These are phyloP conservation scores for Pulicaria dysenterica DNA, from an alignment of 129 eudicot genomes.

Conservation along the genomic window DNA sequence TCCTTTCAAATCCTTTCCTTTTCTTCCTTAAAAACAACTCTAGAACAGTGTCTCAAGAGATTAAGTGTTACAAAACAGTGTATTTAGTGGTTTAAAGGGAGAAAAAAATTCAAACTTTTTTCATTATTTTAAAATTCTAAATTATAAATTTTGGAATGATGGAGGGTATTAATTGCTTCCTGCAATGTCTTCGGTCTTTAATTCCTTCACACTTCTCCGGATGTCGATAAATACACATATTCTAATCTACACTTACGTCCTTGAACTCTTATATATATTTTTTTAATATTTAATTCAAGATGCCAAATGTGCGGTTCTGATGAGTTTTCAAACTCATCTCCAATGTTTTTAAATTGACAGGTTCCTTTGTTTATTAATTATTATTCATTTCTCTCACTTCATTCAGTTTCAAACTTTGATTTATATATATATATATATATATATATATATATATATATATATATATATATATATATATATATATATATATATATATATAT, in stretches of 20 bases:
- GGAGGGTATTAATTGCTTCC: constrained; percentile 11
- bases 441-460: neutral
- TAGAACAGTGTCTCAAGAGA: too few species aligned
- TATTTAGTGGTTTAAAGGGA: too few species aligned
- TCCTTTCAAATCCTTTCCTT: too few species aligned
- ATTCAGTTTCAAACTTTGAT: constrained; percentile 28
- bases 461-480: neutral
- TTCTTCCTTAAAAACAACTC: too few species aligned
- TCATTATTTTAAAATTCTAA: neutral
- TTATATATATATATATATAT: neutral
- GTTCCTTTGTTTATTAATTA: neutral
- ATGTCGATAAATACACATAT: constrained; percentile 5
- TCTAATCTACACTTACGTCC: neutral
- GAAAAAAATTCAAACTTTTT: neutral
- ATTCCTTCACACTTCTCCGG: constrained; percentile 9
- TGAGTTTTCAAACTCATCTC: constrained; percentile 10
- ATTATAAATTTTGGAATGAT: constrained; percentile 8
- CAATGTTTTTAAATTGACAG: constrained; percentile 26
- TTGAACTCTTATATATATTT: neutral
- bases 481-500: neutral
- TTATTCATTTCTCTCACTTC: constrained; percentile 25
- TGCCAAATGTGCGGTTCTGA: constrained; percentile 46
- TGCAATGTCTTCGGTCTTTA: neutral
- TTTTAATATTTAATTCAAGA: neutral
- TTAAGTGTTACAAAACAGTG: too few species aligned